Percentiles rank a stretch among this genome's conserved stretches.
phyloP scores from a whole-genome alignment of 129 eudicot genomes.

The Mikania micrantha region DNA sequence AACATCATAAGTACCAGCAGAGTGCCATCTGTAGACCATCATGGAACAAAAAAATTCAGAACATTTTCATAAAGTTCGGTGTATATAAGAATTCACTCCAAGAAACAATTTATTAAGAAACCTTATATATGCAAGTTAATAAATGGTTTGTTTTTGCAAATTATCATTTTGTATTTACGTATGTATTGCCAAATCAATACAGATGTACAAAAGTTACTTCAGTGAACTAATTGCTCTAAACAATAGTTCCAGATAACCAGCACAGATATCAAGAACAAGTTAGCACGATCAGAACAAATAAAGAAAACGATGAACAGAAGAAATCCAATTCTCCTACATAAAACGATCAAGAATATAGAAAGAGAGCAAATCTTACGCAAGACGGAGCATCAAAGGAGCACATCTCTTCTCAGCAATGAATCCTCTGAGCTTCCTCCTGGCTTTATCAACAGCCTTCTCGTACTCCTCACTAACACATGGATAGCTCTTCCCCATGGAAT shows the following conservation, averaged over 20 bases:
- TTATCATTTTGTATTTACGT: no score
- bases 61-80: neutral
- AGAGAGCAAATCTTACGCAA: constrained; percentile 48
- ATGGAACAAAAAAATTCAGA: neutral
- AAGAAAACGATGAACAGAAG: neutral
- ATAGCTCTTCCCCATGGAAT: constrained; percentile 52
- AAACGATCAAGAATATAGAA: neutral
- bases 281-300: neutral
- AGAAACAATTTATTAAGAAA: neutral
- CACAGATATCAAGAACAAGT: neutral
- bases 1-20: constrained; percentile 76
- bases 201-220: neutral
- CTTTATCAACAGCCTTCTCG: constrained; percentile 55
- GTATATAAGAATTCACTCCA: neutral
- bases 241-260: neutral
- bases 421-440: constrained; percentile 77
- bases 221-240: neutral
- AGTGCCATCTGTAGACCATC: constrained; percentile 59
- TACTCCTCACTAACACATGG: constrained; percentile 69
- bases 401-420: constrained; percentile 69
- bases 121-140: neutral
- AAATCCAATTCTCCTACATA: neutral
- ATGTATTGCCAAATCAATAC: neutral
- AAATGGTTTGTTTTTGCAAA: neutral
- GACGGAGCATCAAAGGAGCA: constrained; percentile 76